A percentile compares a stretch with the other conserved stretches of the same genome.
phyloP scores from a whole-genome alignment of 78 protist genomes.

The Creolimax fragrantissima region DNA sequence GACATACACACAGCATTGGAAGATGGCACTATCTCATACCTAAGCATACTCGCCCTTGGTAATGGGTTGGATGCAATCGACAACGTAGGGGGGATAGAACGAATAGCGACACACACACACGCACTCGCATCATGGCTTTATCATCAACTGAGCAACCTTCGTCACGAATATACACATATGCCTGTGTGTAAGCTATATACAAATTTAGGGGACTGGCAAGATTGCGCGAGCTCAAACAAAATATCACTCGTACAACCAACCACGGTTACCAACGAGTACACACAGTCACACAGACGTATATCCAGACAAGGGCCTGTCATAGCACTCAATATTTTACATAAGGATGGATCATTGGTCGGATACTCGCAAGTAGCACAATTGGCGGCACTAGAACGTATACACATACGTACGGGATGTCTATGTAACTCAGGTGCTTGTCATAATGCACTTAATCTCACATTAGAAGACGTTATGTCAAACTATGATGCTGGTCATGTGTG shows the following conservation, averaged over 20 bases:
- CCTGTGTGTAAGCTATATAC: background rate
- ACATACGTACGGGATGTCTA: background rate
- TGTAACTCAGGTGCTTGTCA: background rate
- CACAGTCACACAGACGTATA: background rate
- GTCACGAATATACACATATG: background rate
- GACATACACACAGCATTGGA: background rate
- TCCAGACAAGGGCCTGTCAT: background rate
- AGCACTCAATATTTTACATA: background rate
- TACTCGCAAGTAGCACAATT: background rate
- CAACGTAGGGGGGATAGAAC: background rate
- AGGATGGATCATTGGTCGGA: background rate
- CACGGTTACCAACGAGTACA: background rate
- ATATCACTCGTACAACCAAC: no score
- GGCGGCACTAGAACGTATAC: background rate
- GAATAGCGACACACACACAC: background rate
- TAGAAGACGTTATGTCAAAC: background rate
- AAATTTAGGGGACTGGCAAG: background rate
- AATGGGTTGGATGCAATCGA: background rate
- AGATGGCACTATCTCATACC: background rate
- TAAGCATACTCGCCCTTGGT: background rate
- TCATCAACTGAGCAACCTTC: background rate
- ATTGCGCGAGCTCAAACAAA: no score
- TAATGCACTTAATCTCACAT: background rate
- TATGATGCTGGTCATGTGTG: background rate
- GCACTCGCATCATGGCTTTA: background rate